Percentiles rank a stretch among this genome's conserved stretches.
These are phyloP conservation scores for Amylostereum areolatum DNA, from an alignment of 1,284 basidiomycete genomes.

Conservation along the genomic window DNA sequence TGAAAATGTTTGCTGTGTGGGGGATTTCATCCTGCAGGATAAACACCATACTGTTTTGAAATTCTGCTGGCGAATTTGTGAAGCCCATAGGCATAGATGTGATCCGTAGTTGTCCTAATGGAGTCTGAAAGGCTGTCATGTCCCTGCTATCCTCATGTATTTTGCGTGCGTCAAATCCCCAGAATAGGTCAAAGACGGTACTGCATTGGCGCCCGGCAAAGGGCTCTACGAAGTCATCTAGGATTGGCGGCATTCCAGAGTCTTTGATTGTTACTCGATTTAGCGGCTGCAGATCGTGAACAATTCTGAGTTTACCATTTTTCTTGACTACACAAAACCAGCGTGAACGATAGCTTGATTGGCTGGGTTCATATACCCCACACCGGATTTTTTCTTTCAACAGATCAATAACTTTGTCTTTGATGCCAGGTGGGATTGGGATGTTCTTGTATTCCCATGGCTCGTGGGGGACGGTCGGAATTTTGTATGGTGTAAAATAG, in stretches of 20 bases:
- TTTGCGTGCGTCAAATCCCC: slow-evolving; percentile 19
- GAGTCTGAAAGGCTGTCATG: slow-evolving; percentile 23
- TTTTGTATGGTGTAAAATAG: slow-evolving; percentile 27
- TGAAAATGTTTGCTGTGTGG: slow-evolving; percentile 19
- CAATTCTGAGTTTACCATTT: slow-evolving; percentile 25
- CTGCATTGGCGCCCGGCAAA: slow-evolving; percentile 18
- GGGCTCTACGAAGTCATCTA: slow-evolving; percentile 17
- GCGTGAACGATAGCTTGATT: slow-evolving; percentile 29
- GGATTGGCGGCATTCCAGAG: slow-evolving; percentile 19
- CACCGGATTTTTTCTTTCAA: slow-evolving; percentile 25
- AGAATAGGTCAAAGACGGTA: slow-evolving; percentile 18
- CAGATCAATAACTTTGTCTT: slow-evolving; percentile 24
- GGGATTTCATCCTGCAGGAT: slow-evolving; percentile 14
- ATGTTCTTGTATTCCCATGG: slow-evolving; percentile 32
- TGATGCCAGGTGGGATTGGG: slow-evolving; percentile 31
- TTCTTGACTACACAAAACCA: slow-evolving; percentile 37
- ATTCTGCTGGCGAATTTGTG: slow-evolving; percentile 9
- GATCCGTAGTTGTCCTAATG: slow-evolving; percentile 6
- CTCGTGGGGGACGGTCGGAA: slow-evolving; percentile 26
- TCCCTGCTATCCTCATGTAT: slow-evolving; percentile 15
- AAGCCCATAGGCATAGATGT: slow-evolving; percentile 10
- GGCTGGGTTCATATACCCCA: slow-evolving; percentile 31
- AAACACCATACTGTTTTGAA: slow-evolving; percentile 3
- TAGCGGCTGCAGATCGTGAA: slow-evolving; percentile 25
- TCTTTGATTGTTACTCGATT: slow-evolving; percentile 28